Evolutionary conservation across 352 stramenopile species (phyloP), one percentile per base, ranked within the genome.

Genomic region (Pythium angustatum): DNA sequence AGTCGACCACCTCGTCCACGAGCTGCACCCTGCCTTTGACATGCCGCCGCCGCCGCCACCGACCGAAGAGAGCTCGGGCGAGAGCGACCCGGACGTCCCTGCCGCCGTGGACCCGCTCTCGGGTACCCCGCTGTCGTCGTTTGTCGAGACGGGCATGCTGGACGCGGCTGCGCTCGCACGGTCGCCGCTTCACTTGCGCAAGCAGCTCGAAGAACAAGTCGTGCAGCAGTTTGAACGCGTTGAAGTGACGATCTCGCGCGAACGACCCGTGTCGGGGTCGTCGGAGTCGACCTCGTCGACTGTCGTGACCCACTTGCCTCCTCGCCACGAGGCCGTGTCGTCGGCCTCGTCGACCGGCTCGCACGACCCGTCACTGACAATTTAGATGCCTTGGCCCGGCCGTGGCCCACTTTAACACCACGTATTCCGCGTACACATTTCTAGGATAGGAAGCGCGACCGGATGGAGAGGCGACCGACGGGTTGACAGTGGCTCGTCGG

Each of bases 71-170:
- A 71, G 80, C 33, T 64, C 63, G 2, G 62, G 76, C 26, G 55
- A 72, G 22, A 62, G 31, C 21, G 71, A 60, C 7, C 60, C 47
- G 10, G 67, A 88, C 41, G 53, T 65, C n/a, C 73, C 81, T 15
- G 63, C 53, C 21, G 68, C 30, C 21, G 45, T 12, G 5, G 56
- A 65, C 15, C 30, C 53, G 10, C 34, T 54, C 11, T n/a, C 19
- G 5, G 87, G 87, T 21, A 96, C 87, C 6, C 87, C 87, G 27
- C 63, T 96, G 19, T 88, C 83, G 11, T 96, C 87, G 2, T 96
- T 93, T 59, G 81, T 96, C 34, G 81, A 93, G 33, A 90, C 88
- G 33, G 87, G 87, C 24, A 68, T 77, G 22, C 62, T 92, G 38
- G 81, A 91, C 45, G 53, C 58, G 8, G 66, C 56, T 3, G 38